A percentile compares a stretch with the other conserved stretches of the same genome.
These are phyloP conservation scores for Ogataea haglerorum DNA, from an alignment of 805 yeast species.

Conservation along the genomic window DNA sequence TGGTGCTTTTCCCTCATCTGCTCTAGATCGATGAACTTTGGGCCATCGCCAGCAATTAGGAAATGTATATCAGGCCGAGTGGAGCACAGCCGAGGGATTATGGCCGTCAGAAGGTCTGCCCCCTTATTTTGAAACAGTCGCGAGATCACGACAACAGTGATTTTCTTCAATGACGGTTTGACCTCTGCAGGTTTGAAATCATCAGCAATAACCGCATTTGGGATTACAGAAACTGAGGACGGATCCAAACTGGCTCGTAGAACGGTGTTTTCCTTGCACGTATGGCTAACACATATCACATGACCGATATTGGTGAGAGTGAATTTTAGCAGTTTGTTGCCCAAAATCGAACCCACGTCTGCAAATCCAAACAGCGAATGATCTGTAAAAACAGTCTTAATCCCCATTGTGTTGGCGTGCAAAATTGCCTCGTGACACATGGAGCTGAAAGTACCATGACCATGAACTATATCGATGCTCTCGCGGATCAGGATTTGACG, in stretches of 20 bases:
- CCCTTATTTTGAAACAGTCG: slow-evolving; percentile 95
- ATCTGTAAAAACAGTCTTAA: slow-evolving; percentile 89
- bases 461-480: slow-evolving; percentile 83
- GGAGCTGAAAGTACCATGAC: slow-evolving; percentile 87
- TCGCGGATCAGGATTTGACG: slow-evolving; percentile 86
- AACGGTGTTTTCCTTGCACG: slow-evolving; percentile 94
- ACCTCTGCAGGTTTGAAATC: slow-evolving; percentile 61
- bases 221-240: slow-evolving; percentile 77
- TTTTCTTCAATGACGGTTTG: slow-evolving; percentile 35
- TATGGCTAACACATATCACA: slow-evolving; percentile 93
- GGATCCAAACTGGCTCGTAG: slow-evolving; percentile 84
- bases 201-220: slow-evolving; percentile 87
- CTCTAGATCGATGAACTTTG: slow-evolving; percentile 87
- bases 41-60: slow-evolving; percentile 95
- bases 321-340: slow-evolving; percentile 82
- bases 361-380: slow-evolving; percentile 95
- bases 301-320: slow-evolving; percentile 84
- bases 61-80: slow-evolving; percentile 64
- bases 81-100: slow-evolving; percentile 79
- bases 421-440: slow-evolving; percentile 86
- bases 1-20: slow-evolving; percentile 89
- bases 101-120: slow-evolving; percentile 78
- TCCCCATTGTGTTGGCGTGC: slow-evolving; percentile 92
- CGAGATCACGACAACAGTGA: slow-evolving; percentile 88
- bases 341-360: slow-evolving; percentile 75